Evolutionary conservation across 148 eudicot genomes (phyloP), one percentile per base, ranked within the genome.

Genomic region (Chenopodium suecicum): DNA sequence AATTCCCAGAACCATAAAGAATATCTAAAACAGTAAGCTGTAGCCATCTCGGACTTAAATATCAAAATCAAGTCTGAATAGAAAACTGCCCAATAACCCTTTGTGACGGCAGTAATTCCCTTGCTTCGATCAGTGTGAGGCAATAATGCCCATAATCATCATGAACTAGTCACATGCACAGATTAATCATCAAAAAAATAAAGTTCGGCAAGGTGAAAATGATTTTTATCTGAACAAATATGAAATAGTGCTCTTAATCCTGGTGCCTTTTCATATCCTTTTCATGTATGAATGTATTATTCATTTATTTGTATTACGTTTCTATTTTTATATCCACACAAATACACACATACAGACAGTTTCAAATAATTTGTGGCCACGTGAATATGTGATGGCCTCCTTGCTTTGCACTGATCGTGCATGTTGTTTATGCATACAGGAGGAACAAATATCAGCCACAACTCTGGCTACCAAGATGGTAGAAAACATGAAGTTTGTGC

Each of bases 391-490:
- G 54, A 75, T 75, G 62, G 44, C 60, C 10, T 58, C 71, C 23
- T 46, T 62, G 9, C 56, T 58, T 44, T 75, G 68, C 16, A 54
- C 52, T 83, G 17, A 58, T 73, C 70, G 32, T 87, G 70, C n/a
- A 73, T 78, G 5, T 72, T 22, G 4, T 25, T 14, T 81, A 19
- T 37, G 27, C 23, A 14, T 86, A 78, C 72, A 97, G 99, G 97
- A 92, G 87, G 99, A 97, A 65, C 90, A 88, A 84, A 85, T 79
- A 75, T 86, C 94, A 84, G 96, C 98, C 77, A 84, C 86, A 84
- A 83, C 96, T 79, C 91, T 89, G 83, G 97, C 95, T 79, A 89
- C 87, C 87, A 91, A 92, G 85, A 90, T 97, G 93, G 91, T 94
- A 54, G 99, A 97, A 85, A 86, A 90, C 46, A 85, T 92, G 88